Evolutionary conservation across 2,329 filamentous ascomycete genomes (phyloP).

Genomic region (Tricladium varicosporioides): DNA sequence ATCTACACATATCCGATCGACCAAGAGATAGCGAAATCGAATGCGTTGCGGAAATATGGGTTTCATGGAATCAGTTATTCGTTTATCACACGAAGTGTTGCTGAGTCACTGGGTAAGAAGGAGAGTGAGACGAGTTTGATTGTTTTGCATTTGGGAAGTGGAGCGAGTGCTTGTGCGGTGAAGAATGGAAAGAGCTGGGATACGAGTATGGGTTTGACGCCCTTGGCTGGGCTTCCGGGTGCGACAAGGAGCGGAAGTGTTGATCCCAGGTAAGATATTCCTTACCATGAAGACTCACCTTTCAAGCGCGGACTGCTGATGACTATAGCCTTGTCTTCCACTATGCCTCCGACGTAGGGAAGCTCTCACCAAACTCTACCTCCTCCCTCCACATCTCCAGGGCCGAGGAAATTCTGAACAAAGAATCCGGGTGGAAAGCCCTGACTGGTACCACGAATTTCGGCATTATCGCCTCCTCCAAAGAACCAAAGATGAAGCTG

Average conservation of each 20-base stretch:
- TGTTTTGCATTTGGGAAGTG: slow-evolving; percentile 80
- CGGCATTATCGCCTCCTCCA: slow-evolving; percentile 58
- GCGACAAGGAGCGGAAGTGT: slow-evolving; percentile 81
- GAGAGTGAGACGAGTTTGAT: slow-evolving; percentile 66
- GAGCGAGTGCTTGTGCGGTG: slow-evolving; percentile 79
- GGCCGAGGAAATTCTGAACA: slow-evolving; percentile 88
- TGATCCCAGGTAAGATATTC: slow-evolving; percentile 64
- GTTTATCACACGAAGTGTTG: slow-evolving; percentile 71
- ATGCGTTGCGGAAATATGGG: slow-evolving; percentile 81
- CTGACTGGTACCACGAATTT: slow-evolving; percentile 86
- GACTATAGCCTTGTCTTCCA: slow-evolving; percentile 74
- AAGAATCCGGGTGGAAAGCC: slow-evolving; percentile 79
- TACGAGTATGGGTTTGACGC: slow-evolving; percentile 86
- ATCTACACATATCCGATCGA: slow-evolving; percentile 81
- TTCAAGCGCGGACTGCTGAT: slow-evolving; percentile 4
- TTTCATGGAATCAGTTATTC: slow-evolving; percentile 89
- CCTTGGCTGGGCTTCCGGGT: slow-evolving; percentile 80
- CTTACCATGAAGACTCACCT: neutral
- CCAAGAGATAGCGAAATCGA: slow-evolving; percentile 66
- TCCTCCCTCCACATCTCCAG: slow-evolving; percentile 73
- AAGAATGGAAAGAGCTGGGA: slow-evolving; percentile 63
- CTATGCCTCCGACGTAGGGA: slow-evolving; percentile 79
- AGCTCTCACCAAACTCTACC: slow-evolving; percentile 71
- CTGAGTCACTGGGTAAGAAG: slow-evolving; percentile 62
- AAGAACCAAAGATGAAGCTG: slow-evolving; percentile 54